These are phyloP conservation scores for Nakaseomyces kungkrabaensis DNA, from an alignment of 1,139 yeast species.

Conservation along the genomic window DNA sequence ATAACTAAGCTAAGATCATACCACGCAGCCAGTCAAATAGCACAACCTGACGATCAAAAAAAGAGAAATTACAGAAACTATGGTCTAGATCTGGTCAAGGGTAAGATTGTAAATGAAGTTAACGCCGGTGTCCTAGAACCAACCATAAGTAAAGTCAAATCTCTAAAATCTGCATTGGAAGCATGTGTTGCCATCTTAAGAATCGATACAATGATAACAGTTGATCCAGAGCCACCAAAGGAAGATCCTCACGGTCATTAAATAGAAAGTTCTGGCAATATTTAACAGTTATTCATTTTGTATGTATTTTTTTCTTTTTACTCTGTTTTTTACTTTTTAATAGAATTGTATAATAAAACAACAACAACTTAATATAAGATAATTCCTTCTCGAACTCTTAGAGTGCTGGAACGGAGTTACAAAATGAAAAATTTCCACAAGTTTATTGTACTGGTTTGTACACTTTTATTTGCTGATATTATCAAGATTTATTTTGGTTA, in stretches of 20 bases:
- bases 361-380: no score
- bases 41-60: constrained; percentile 70
- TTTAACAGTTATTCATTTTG: no score
- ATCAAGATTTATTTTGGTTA: no score
- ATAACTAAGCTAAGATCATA: constrained; percentile 93
- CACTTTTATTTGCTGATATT: no score
- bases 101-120: constrained; percentile 82
- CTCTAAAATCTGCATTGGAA: constrained; percentile 90
- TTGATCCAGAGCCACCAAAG: constrained; percentile 89
- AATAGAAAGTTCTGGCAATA: neutral
- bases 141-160: constrained; percentile 81
- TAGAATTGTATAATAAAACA: no score
- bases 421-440: no score
- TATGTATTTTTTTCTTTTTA: no score
- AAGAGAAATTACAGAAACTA: constrained; percentile 79
- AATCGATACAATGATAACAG: constrained; percentile 96
- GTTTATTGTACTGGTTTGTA: no score
- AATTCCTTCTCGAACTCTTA: no score
- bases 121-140: constrained; percentile 90
- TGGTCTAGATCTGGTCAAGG: constrained; percentile 85
- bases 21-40: constrained; percentile 91
- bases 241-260: constrained; percentile 75
- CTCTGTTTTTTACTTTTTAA: no score
- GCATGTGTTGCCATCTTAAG: constrained; percentile 96
- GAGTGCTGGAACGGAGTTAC: no score